Evolutionary conservation across 805 yeast species (phyloP).

Genomic region (Barnettozyma botsteinii): DNA sequence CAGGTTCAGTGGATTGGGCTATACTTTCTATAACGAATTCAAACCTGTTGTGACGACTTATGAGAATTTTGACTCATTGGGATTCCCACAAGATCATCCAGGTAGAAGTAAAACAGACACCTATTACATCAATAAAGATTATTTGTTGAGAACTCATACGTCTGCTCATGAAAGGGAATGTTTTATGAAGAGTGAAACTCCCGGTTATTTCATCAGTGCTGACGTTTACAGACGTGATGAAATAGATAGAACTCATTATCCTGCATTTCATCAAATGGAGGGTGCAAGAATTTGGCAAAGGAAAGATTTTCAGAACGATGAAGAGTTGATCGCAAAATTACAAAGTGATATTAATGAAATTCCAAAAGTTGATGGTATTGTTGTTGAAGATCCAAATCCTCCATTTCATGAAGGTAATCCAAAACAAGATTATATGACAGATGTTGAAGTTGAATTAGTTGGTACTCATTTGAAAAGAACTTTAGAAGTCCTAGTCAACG

Average conservation of each 20-base stretch:
- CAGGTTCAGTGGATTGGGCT: conserved; percentile 59
- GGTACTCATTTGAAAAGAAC: conserved; percentile 80
- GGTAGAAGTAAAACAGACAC: conserved; percentile 92
- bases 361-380: conserved; percentile 63
- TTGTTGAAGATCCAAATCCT: conserved; percentile 65
- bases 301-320: conserved; percentile 26
- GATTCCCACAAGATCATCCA: conserved; percentile 88
- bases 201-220: conserved; percentile 90
- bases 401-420: conserved; percentile 59
- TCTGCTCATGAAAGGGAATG: conserved; percentile 95
- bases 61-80: conserved; percentile 88
- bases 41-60: conserved; percentile 74
- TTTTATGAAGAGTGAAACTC: conserved; percentile 52
- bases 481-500: conserved; percentile 73
- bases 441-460: conserved; percentile 60
- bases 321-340: conserved; percentile 39
- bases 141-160: conserved; percentile 85
- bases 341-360: conserved; percentile 55
- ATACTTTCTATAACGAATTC: conserved; percentile 74
- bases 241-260: conserved; percentile 92
- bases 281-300: conserved; percentile 87
- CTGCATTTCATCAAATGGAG: conserved; percentile 97
- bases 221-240: conserved; percentile 96
- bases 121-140: conserved; percentile 71
- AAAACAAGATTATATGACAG: conserved; percentile 71